Evolutionary conservation across 768 basidiomycete genomes (phyloP), one percentile per base, ranked within the genome.

Genomic region (Mycena venus): DNA sequence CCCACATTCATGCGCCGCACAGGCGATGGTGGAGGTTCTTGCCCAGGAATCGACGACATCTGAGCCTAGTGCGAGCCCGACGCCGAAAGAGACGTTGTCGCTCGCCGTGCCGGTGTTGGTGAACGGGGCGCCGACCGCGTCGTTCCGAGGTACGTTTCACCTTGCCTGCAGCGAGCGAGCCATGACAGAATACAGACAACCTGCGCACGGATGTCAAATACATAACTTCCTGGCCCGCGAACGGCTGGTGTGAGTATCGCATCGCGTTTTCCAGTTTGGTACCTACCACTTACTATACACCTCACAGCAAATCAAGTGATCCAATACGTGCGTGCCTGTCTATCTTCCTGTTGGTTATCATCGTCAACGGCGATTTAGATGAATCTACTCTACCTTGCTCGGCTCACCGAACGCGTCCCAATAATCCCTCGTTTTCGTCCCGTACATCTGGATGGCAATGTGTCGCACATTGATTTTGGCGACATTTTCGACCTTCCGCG

Each of bases 161-260:
- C 17, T 21, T 5, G 53, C 6, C 15, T 31, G 29, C 31, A 49
- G n/a, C n/a, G 23, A 23, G 7, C 4, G 21, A 3, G 23, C 14
- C 6, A 3, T 3, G 6, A 29, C 31, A 21, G 9, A 27, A 29
- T 29, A 27, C 49, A 86, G 88, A 88, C 64, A 89, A 89, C 71
- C 81, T 89, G 19, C 84, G 84, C 15, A 77, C 83, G 36, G 87
- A 88, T 53, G 83, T 82, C 2, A 79, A 85, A 64, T 89, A 88
- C 70, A 84, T 89, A 59, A 88, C 88, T 0, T 84, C 85, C 14
- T 89, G 87, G 87, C 80, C 85, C 5, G 83, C 83, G 27, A 86
- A 86, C 3, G 88, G 88, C n/a, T 89, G 87, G 86, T 86, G 87
- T 25, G 88, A 87, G 84, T 87, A 31, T 87, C 87, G 85, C 84